Conservation (phyloP, 1,284 basidiomycete species). For the Tranzscheliella williamsii region DNA sequence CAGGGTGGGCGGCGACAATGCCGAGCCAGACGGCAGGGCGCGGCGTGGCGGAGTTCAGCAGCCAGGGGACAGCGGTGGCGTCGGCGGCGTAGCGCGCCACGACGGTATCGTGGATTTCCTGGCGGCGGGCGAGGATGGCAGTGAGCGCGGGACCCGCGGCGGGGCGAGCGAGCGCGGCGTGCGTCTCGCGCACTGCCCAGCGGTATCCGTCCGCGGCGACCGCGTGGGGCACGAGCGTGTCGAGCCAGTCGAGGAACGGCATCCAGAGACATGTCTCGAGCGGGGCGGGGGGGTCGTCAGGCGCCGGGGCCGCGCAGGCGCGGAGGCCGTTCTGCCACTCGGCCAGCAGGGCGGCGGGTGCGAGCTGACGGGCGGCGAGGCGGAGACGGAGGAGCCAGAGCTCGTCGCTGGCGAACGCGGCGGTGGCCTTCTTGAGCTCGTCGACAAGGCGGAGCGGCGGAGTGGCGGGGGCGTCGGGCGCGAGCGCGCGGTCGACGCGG, state of each 20-base stretch:
- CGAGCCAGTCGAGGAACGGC: constrained; percentile 28
- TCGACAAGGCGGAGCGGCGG: constrained; percentile 5
- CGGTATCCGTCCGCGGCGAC: constrained; percentile 25
- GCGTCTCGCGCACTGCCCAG: constrained; percentile 33
- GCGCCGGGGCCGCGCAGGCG: constrained; percentile 13
- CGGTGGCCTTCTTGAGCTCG: constrained; percentile 19
- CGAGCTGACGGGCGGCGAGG: constrained; percentile 1
- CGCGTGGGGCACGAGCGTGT: constrained; percentile 9
- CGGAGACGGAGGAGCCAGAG: constrained; percentile 35
- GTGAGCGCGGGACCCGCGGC: constrained; percentile 6
- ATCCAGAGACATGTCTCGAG: constrained; percentile 18
- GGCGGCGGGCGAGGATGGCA: constrained; percentile 19
- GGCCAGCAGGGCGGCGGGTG: constrained; percentile 7
- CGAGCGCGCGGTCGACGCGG: constrained; percentile 8
- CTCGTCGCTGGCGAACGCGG: constrained; percentile 22
- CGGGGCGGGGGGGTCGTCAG: background rate
- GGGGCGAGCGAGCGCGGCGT: constrained; percentile 19
- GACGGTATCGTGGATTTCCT: constrained; percentile 25
- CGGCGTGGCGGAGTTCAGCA: constrained; percentile 18
- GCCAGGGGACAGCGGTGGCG: constrained; percentile 12
- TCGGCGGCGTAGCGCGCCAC: constrained; percentile 20
- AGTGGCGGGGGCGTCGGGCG: constrained; percentile 3
- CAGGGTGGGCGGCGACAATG: too few relatives aligned
- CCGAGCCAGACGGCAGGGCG: constrained; percentile 16
- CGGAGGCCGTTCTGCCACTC: constrained; percentile 31